Evolutionary conservation across 805 yeast genomes (phyloP).

Genomic region (Candida palmyrensis): DNA sequence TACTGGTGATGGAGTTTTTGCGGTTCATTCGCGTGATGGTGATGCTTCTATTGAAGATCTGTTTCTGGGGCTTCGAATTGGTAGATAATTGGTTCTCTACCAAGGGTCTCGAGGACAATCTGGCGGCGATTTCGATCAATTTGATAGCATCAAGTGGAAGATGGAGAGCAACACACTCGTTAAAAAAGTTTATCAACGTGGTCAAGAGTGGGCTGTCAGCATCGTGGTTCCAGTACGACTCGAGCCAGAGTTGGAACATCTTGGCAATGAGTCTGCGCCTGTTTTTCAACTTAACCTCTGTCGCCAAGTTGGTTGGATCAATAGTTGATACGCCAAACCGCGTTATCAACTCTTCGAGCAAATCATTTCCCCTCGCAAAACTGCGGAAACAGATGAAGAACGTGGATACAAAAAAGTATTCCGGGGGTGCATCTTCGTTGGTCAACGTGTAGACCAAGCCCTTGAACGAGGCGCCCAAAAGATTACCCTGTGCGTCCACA

Average conservation of each 20-base stretch:
- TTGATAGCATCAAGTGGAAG: constrained; percentile 64
- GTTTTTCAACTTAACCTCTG: constrained; percentile 40
- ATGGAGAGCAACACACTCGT: constrained; percentile 60
- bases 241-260: constrained; percentile 79
- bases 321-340: constrained; percentile 51
- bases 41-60: constrained; percentile 51
- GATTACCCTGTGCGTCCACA: constrained; percentile 44
- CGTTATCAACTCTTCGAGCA: constrained; percentile 61
- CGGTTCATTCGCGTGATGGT: constrained; percentile 30
- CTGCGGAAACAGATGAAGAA: constrained; percentile 74
- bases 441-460: constrained; percentile 63
- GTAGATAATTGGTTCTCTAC: constrained; percentile 30
- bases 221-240: constrained; percentile 77
- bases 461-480: constrained; percentile 68
- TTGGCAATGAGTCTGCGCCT: constrained; percentile 65
- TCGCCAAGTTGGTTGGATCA: constrained; percentile 23
- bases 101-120: constrained; percentile 51
- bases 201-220: constrained; percentile 58
- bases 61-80: constrained; percentile 25
- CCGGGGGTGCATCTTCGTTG: constrained; percentile 60
- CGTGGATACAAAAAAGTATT: constrained; percentile 63
- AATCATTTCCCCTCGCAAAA: constrained; percentile 61
- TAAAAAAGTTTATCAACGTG: constrained; percentile 70
- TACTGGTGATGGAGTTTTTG: constrained; percentile 27
- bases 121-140: constrained; percentile 59